These are phyloP conservation scores for Zygosaccharomyces pseudobailii DNA, from an alignment of 1,139 yeast species.

Conservation along the genomic window DNA sequence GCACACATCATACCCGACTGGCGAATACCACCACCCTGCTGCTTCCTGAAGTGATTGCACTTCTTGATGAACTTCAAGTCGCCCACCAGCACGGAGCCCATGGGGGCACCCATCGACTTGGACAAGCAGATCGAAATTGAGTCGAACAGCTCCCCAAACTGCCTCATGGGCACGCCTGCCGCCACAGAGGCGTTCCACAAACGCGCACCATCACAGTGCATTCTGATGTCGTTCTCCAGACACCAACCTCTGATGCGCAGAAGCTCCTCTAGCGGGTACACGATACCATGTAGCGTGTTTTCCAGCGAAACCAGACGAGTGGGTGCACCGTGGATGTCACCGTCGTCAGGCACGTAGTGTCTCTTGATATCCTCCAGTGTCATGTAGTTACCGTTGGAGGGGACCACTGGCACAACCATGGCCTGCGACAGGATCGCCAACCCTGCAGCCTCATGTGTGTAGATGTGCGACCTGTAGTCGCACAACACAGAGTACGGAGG, in stretches of 20 bases:
- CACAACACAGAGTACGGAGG: constrained; percentile 86
- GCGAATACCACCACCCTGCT: constrained; percentile 92
- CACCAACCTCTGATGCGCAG: constrained; percentile 70
- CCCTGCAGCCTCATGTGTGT: constrained; percentile 84
- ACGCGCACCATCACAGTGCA: constrained; percentile 96
- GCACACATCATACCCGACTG: constrained; percentile 80
- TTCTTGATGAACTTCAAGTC: constrained; percentile 53
- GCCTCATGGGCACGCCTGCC: constrained; percentile 62
- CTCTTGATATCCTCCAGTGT: constrained; percentile 74
- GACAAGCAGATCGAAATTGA: constrained; percentile 85
- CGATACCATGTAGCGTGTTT: constrained; percentile 80
- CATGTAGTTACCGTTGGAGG: constrained; percentile 66
- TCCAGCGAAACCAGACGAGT: constrained; percentile 81
- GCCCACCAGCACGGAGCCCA: constrained; percentile 87
- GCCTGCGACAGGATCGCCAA: constrained; percentile 86
- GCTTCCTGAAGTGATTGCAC: constrained; percentile 86
- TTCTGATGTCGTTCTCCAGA: constrained; percentile 51
- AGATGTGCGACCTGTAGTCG: constrained; percentile 83
- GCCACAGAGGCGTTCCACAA: constrained; percentile 85
- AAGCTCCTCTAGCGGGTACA: constrained; percentile 79
- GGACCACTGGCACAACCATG: constrained; percentile 81
- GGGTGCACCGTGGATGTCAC: constrained; percentile 86
- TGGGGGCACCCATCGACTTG: constrained; percentile 91
- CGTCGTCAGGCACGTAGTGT: constrained; percentile 66
- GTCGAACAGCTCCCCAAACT: constrained; percentile 78